Conservation (phyloP, 768 basidiomycete species). For the Rhizopogon rudus region DNA sequence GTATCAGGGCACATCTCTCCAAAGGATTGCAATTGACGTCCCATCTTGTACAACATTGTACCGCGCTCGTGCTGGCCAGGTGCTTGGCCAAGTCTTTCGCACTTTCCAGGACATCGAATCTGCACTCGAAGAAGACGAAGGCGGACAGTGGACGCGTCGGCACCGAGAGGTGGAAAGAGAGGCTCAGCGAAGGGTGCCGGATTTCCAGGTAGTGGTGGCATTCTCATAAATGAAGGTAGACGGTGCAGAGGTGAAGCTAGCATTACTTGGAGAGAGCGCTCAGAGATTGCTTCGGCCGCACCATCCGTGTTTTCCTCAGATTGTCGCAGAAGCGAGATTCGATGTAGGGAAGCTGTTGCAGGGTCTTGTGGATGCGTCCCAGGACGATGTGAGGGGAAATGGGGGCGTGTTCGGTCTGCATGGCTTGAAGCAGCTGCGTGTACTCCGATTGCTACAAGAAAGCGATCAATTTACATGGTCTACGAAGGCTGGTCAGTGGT, state of each 20-base stretch:
- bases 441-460: slow-evolving; percentile 65
- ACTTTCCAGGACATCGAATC: slow-evolving; percentile 42
- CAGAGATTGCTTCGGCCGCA: slow-evolving; percentile 83
- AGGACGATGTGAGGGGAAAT: slow-evolving; percentile 57
- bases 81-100: slow-evolving; percentile 64
- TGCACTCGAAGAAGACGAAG: slow-evolving; percentile 57
- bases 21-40: slow-evolving; percentile 75
- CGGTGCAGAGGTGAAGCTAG: slow-evolving; percentile 37
- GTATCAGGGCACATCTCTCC: slow-evolving; percentile 69
- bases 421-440: slow-evolving; percentile 69
- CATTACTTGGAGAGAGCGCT: slow-evolving; percentile 74
- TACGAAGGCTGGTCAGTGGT: slow-evolving; percentile 58
- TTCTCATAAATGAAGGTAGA: slow-evolving; percentile 56
- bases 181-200: slow-evolving; percentile 72
- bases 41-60: slow-evolving; percentile 80
- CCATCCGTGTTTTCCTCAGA: slow-evolving; percentile 65
- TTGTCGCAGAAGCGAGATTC: slow-evolving; percentile 77
- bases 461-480: slow-evolving; percentile 81
- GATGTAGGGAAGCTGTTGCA: slow-evolving; percentile 79
- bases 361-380: slow-evolving; percentile 34
- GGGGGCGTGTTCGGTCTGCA: slow-evolving; percentile 34
- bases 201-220: slow-evolving; percentile 80
- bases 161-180: slow-evolving; percentile 70
- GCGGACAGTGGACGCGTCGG: slow-evolving; percentile 71
- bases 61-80: slow-evolving; percentile 71